Evolutionary conservation across 2,329 filamentous ascomycete genomes (phyloP).

Genomic region (Colletotrichum spinosum): DNA sequence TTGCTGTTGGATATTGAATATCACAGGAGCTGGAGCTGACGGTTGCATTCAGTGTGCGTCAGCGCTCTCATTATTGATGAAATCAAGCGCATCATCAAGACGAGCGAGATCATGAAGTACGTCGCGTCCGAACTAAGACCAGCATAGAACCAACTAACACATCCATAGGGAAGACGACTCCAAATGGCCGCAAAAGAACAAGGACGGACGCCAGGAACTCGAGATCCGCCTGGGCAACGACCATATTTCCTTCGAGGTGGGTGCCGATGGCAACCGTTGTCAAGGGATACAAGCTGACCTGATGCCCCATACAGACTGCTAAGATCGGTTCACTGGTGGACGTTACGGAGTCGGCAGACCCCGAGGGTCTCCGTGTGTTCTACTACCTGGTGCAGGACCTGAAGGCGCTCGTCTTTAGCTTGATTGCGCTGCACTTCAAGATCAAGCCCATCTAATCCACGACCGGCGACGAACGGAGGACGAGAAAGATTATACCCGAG

Average conservation of each 20-base stretch:
- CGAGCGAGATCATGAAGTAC: constrained; percentile 97
- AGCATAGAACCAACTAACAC: constrained; percentile 18
- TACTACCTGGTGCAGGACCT: constrained; percentile 99
- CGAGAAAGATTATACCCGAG: constrained; percentile 42
- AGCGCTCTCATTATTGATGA: constrained; percentile 91
- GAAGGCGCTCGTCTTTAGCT: constrained; percentile 94
- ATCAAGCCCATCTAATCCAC: constrained; percentile 76
- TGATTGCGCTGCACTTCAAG: constrained; percentile 98
- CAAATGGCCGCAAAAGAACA: constrained; percentile 99
- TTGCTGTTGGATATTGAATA: not conserved
- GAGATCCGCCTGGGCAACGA: constrained; percentile 95
- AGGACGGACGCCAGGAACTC: constrained; percentile 95
- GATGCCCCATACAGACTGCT: constrained; percentile 75
- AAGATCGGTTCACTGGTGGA: constrained; percentile 98
- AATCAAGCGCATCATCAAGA: constrained; percentile 96
- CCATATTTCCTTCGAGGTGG: constrained; percentile 96
- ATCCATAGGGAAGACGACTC: constrained; percentile 87
- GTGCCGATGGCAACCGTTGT: constrained; percentile 39
- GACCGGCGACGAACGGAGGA: not conserved
- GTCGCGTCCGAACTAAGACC: constrained; percentile 41
- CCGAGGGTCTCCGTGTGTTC: constrained; percentile 95
- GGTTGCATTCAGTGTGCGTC: constrained; percentile 81
- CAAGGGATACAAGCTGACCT: constrained; percentile 34
- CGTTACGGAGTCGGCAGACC: constrained; percentile 94
- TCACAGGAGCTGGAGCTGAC: constrained; percentile 17